Percentiles rank a stretch among this genome's conserved stretches.
These are phyloP conservation scores for Candida arabinofermentans DNA, from an alignment of 805 yeast species.

Conservation along the genomic window DNA sequence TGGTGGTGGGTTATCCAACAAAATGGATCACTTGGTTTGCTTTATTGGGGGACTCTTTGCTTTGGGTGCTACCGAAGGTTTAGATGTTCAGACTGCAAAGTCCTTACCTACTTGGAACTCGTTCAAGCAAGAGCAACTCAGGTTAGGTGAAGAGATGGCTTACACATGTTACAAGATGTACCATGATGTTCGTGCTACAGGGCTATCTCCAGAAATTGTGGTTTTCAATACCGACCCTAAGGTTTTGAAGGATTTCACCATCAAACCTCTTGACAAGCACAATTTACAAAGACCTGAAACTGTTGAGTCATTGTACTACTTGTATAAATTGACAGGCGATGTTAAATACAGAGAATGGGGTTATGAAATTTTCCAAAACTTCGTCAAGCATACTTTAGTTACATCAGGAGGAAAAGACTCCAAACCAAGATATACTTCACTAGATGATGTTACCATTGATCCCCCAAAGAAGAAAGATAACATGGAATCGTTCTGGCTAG, in stretches of 20 bases:
- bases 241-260: slow-evolving; percentile 50
- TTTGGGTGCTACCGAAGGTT: slow-evolving; percentile 83
- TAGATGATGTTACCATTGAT: slow-evolving; percentile 62
- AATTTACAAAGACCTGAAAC: slow-evolving; percentile 93
- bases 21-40: slow-evolving; percentile 93
- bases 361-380: slow-evolving; percentile 73
- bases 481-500: slow-evolving; percentile 90
- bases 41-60: slow-evolving; percentile 88
- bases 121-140: slow-evolving; percentile 57
- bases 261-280: slow-evolving; percentile 72
- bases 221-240: slow-evolving; percentile 62
- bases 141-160: slow-evolving; percentile 69
- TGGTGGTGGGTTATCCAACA: slow-evolving; percentile 53
- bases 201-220: slow-evolving; percentile 85
- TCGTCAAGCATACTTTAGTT: slow-evolving; percentile 55
- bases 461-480: slow-evolving; percentile 59
- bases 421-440: slow-evolving; percentile 50
- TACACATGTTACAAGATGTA: slow-evolving; percentile 84
- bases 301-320: slow-evolving; percentile 78
- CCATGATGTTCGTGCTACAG: slow-evolving; percentile 62
- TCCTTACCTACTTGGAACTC: slow-evolving; percentile 53
- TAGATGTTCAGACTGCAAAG: slow-evolving; percentile 50
- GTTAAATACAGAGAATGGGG: slow-evolving; percentile 86
- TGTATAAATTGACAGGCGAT: slow-evolving; percentile 78
- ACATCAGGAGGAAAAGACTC: slow-evolving; percentile 43